Evolutionary conservation across 2,329 filamentous ascomycete genomes (phyloP).

Genomic region (Laburnicola sp.): DNA sequence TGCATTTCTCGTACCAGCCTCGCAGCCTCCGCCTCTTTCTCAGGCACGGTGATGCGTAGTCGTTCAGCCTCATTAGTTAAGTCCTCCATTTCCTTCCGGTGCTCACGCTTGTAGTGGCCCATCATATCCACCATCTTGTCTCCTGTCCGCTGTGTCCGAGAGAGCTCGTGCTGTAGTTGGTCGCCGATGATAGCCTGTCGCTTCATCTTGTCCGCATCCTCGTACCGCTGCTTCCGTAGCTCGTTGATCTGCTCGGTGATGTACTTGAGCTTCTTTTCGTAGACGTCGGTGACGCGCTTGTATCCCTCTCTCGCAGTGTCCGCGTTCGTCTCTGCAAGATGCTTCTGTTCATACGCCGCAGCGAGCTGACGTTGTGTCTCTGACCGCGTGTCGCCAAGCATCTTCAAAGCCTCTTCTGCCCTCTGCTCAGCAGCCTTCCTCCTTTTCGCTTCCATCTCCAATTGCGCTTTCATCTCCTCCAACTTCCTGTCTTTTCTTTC

Average conservation of each 20-base stretch:
- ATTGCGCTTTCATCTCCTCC: constrained; percentile 65
- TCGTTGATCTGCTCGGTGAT: constrained; percentile 53
- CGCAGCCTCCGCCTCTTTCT: constrained; percentile 63
- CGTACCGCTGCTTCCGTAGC: constrained; percentile 31
- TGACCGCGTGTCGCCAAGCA: constrained; percentile 64
- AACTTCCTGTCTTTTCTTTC: constrained; percentile 75
- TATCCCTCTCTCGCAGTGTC: constrained; percentile 71
- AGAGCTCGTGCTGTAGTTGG: constrained; percentile 71
- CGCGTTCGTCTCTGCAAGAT: constrained; percentile 62
- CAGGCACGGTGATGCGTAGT: constrained; percentile 59
- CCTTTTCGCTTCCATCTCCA: constrained; percentile 67
- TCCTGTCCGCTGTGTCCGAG: constrained; percentile 63
- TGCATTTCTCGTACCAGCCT: constrained; percentile 28
- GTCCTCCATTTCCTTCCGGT: constrained; percentile 62
- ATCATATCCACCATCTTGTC: constrained; percentile 63
- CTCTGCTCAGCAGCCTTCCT: constrained; percentile 62
- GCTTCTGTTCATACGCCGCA: constrained; percentile 52
- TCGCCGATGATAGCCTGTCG: constrained; percentile 70
- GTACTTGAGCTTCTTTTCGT: constrained; percentile 52
- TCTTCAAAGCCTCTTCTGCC: constrained; percentile 63
- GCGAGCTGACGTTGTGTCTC: constrained; percentile 67
- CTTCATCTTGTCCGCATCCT: constrained; percentile 41
- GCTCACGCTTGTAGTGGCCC: constrained; percentile 65
- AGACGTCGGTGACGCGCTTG: constrained; percentile 64
- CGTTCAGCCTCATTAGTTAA: constrained; percentile 62